Evolutionary conservation across 2,329 filamentous ascomycete species (phyloP).

Genomic region (Tricladium varicosporioides): DNA sequence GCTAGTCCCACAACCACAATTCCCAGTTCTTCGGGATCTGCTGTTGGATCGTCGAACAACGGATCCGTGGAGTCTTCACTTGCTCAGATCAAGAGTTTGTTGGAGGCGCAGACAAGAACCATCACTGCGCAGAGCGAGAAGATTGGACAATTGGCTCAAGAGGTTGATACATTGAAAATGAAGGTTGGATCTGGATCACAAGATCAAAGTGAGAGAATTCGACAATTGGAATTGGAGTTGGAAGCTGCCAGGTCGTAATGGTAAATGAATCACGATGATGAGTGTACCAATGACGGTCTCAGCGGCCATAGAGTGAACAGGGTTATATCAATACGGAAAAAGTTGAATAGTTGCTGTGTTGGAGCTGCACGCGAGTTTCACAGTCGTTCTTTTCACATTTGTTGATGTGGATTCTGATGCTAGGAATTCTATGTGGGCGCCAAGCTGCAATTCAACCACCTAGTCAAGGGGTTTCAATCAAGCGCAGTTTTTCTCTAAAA

Average conservation of each 20-base stretch:
- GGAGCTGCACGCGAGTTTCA: no score
- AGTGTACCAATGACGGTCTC: not conserved
- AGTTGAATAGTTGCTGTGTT: no score
- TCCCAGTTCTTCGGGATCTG: slow-evolving; percentile 39
- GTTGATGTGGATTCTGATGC: no score
- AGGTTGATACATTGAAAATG: slow-evolving; percentile 80
- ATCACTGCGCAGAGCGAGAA: slow-evolving; percentile 76
- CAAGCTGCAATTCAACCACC: no score
- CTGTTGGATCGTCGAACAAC: slow-evolving; percentile 36
- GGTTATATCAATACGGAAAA: not conserved
- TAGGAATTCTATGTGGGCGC: no score
- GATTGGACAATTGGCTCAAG: slow-evolving; percentile 65
- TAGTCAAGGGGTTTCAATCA: no score
- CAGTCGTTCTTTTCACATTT: no score
- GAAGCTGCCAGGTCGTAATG: slow-evolving; percentile 56
- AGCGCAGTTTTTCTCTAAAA: no score
- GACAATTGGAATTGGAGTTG: slow-evolving; percentile 65
- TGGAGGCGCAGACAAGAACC: slow-evolving; percentile 74
- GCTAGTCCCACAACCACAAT: slow-evolving; percentile 30
- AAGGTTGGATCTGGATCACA: slow-evolving; percentile 58
- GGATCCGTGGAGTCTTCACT: slow-evolving; percentile 63
- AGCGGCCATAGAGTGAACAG: not conserved
- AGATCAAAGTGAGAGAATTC: slow-evolving; percentile 66
- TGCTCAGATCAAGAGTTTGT: slow-evolving; percentile 71
- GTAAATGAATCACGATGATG: slow-evolving; percentile 2